phyloP scores from a whole-genome alignment of 1,284 basidiomycete genomes.

The Microbotryomycetes sp. region DNA sequence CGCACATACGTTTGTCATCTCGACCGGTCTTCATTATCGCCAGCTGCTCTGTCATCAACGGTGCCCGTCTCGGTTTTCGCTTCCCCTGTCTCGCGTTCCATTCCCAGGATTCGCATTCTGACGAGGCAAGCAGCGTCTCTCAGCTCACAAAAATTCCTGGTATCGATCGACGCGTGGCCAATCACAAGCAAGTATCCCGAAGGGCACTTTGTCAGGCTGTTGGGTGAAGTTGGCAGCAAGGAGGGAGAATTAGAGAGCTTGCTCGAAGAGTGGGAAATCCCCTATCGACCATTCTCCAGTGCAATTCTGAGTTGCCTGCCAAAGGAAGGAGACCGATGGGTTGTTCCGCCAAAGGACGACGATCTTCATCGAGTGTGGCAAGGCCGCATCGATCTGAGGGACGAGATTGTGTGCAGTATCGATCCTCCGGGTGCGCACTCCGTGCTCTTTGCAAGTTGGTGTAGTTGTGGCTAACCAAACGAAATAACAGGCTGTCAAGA shows the following conservation, averaged over 20 bases:
- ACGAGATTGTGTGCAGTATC: slow-evolving; percentile 86
- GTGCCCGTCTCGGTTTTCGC: slow-evolving; percentile 64
- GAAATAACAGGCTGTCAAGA: slow-evolving; percentile 73
- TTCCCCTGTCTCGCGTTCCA: slow-evolving; percentile 80
- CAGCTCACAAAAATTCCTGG: slow-evolving; percentile 88
- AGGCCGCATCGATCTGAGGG: slow-evolving; percentile 79
- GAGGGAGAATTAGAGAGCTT: slow-evolving; percentile 94
- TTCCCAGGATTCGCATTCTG: slow-evolving; percentile 88
- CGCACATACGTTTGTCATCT: slow-evolving; percentile 88
- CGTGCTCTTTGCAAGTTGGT: background rate
- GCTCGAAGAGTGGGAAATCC: slow-evolving; percentile 90
- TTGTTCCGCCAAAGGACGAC: slow-evolving; percentile 70
- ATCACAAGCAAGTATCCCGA: slow-evolving; percentile 83
- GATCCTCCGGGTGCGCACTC: slow-evolving; percentile 72
- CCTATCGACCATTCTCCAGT: slow-evolving; percentile 91
- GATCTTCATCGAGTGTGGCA: slow-evolving; percentile 57
- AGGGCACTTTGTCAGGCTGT: slow-evolving; percentile 89
- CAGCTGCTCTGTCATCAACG: slow-evolving; percentile 61
- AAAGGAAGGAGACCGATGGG: slow-evolving; percentile 81
- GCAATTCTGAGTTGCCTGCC: slow-evolving; percentile 91
- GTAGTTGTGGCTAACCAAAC: too few species aligned
- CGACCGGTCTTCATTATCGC: slow-evolving; percentile 77
- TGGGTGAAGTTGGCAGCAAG: slow-evolving; percentile 87
- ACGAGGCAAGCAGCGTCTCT: slow-evolving; percentile 88
- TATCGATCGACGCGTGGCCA: slow-evolving; percentile 91